Percentiles rank a stretch among this genome's conserved stretches.
Conservation (phyloP, 2,329 filamentous ascomycete species). For the Paecilomyces formosus region DNA sequence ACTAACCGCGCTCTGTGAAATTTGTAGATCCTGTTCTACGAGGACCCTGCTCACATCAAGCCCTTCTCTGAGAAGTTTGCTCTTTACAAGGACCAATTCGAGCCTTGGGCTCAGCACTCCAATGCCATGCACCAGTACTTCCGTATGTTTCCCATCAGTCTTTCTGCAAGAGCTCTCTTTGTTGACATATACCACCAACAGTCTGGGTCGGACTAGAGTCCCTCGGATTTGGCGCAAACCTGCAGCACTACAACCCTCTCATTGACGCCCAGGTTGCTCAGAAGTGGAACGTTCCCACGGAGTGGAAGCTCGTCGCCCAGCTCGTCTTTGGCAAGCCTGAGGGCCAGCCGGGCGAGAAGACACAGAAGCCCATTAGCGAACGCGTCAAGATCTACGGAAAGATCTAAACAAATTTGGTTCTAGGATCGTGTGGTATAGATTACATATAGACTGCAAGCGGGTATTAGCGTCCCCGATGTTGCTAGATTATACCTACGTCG, state of each 20-base stretch:
- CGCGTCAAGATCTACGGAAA: constrained; percentile 56
- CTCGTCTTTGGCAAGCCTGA: constrained; percentile 67
- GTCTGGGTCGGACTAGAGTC: constrained; percentile 76
- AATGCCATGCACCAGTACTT: constrained; percentile 76
- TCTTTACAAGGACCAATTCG: constrained; percentile 72
- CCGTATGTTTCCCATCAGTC: constrained; percentile 20
- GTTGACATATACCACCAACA: constrained; percentile 6
- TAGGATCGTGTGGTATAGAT: neutral
- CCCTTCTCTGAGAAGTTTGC: constrained; percentile 62
- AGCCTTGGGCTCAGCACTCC: constrained; percentile 66
- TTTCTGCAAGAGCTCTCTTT: neutral
- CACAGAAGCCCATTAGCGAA: constrained; percentile 57
- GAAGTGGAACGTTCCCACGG: constrained; percentile 61
- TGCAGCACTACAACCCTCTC: constrained; percentile 90
- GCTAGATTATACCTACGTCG: neutral
- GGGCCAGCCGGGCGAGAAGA: constrained; percentile 55
- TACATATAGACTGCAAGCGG: neutral
- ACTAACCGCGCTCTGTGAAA: neutral
- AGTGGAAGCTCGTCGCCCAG: constrained; percentile 75
- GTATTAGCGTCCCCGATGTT: neutral
- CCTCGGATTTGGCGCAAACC: constrained; percentile 78
- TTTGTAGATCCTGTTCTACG: neutral
- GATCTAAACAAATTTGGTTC: constrained; percentile 5
- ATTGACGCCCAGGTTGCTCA: constrained; percentile 64
- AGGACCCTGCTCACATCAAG: constrained; percentile 59